Percentiles rank a stretch among this genome's conserved stretches.
These are phyloP conservation scores for Colletotrichum nymphaeae DNA, from an alignment of 2,329 filamentous ascomycete genomes.

Conservation along the genomic window DNA sequence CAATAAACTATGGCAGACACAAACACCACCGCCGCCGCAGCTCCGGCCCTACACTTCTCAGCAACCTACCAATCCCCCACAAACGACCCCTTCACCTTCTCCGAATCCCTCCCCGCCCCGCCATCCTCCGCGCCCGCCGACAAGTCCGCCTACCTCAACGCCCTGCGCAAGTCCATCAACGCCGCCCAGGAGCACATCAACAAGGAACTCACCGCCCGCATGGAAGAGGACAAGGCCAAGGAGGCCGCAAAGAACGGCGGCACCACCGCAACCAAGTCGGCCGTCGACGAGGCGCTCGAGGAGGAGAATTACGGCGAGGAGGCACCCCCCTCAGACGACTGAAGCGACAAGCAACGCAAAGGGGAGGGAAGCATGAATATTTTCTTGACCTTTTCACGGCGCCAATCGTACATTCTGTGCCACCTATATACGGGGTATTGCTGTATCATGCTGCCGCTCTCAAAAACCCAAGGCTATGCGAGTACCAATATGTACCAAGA, in stretches of 20 bases:
- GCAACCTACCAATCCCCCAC: slow-evolving; percentile 66
- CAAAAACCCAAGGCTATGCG: slow-evolving; percentile 37
- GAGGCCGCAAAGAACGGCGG: slow-evolving; percentile 46
- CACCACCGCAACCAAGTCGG: slow-evolving; percentile 37
- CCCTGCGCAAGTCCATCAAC: slow-evolving; percentile 67
- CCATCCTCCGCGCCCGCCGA: slow-evolving; percentile 51
- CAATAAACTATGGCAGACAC: slow-evolving; percentile 12
- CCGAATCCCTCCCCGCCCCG: slow-evolving; percentile 49
- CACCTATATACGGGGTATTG: slow-evolving; percentile 41
- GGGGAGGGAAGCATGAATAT: too few species aligned
- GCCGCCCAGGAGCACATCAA: slow-evolving; percentile 76
- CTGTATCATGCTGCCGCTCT: slow-evolving; percentile 40
- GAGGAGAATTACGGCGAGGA: slow-evolving; percentile 91
- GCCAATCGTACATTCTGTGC: slow-evolving; percentile 25
- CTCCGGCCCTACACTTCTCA: slow-evolving; percentile 47
- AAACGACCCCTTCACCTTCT: slow-evolving; percentile 59
- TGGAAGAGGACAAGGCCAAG: slow-evolving; percentile 76
- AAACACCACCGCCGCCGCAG: slow-evolving; percentile 15
- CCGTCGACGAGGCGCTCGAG: slow-evolving; percentile 66
- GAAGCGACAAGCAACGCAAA: slow-evolving; percentile 22
- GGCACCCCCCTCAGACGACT: slow-evolving; percentile 73
- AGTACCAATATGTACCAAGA: slow-evolving; percentile 36
- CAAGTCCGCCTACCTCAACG: slow-evolving; percentile 69
- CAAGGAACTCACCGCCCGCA: slow-evolving; percentile 75
- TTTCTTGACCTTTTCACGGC: slow-evolving; percentile 7